Percentiles rank a stretch among this genome's conserved stretches.
These are phyloP conservation scores for Choiromyces venosus DNA, from an alignment of 495 filamentous ascomycete species.

Conservation along the genomic window DNA sequence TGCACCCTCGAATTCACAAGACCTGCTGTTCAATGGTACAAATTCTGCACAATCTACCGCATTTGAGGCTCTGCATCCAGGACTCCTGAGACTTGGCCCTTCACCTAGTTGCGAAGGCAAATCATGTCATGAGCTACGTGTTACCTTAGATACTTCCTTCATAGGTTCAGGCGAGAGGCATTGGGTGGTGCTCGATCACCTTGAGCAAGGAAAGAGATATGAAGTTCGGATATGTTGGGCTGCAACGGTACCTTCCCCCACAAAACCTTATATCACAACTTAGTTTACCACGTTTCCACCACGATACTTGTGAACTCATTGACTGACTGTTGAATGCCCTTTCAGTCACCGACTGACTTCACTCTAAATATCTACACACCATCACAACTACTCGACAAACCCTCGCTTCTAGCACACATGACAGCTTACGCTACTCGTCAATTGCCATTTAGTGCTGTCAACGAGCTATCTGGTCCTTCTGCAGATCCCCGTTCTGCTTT, in stretches of 20 bases:
- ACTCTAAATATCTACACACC: slow-evolving; percentile 55
- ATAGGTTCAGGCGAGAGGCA: slow-evolving; percentile 54
- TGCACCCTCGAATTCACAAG: slow-evolving; percentile 50
- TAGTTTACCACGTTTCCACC: neutral
- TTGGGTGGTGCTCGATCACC: slow-evolving; percentile 78
- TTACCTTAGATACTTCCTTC: slow-evolving; percentile 35
- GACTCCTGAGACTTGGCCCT: slow-evolving; percentile 55
- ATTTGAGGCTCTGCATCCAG: slow-evolving; percentile 61
- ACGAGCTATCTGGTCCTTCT: slow-evolving; percentile 12
- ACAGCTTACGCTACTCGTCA: slow-evolving; percentile 29
- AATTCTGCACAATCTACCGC: slow-evolving; percentile 48
- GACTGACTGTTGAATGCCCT: slow-evolving; percentile 4
- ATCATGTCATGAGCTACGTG: slow-evolving; percentile 26
- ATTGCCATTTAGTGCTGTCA: slow-evolving; percentile 10
- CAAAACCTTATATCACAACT: slow-evolving; percentile 4
- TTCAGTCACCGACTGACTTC: slow-evolving; percentile 84
- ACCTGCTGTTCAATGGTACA: slow-evolving; percentile 29
- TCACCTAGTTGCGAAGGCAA: slow-evolving; percentile 32
- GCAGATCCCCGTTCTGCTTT: slow-evolving; percentile 51
- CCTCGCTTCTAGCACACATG: slow-evolving; percentile 31
- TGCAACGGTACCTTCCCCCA: slow-evolving; percentile 61
- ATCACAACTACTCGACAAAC: slow-evolving; percentile 32
- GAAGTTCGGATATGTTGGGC: slow-evolving; percentile 93
- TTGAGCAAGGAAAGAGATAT: slow-evolving; percentile 70
- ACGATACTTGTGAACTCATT: neutral